These are phyloP conservation scores for Lodderomyces jiufengensis DNA, from an alignment of 1,139 yeast species.

Conservation along the genomic window DNA sequence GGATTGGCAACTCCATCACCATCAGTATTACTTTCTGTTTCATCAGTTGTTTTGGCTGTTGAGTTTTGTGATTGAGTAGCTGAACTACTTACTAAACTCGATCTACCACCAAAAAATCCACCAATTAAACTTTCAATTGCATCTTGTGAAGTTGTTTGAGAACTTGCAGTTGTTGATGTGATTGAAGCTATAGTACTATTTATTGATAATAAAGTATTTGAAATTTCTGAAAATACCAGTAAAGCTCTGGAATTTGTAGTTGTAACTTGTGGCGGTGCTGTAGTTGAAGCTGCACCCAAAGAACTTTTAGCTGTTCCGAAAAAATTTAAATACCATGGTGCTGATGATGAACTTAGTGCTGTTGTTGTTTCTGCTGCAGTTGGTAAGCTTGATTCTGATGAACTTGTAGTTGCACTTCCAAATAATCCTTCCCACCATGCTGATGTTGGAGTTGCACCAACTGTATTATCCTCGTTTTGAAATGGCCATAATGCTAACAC, in stretches of 20 bases:
- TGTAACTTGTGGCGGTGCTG: constrained; percentile 1
- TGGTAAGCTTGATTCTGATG: neutral
- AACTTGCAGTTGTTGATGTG: neutral
- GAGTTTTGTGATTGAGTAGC: neutral
- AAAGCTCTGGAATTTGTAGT: neutral
- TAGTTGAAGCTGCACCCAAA: neutral
- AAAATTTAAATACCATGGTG: constrained; percentile 4
- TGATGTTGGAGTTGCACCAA: constrained; percentile 5
- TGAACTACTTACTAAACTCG: neutral
- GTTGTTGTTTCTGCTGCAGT: neutral
- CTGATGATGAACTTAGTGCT: constrained; percentile 1
- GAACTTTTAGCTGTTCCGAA: neutral
- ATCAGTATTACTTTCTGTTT: constrained; percentile 7
- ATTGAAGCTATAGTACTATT: neutral
- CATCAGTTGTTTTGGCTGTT: constrained; percentile 7
- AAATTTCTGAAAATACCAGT: neutral
- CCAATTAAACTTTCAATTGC: constrained; percentile 1
- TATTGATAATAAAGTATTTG: neutral
- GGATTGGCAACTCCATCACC: constrained; percentile 14
- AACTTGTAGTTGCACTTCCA: constrained; percentile 2
- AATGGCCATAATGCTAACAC: constrained; percentile 6
- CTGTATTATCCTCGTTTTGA: constrained; percentile 2
- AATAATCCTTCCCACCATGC: constrained; percentile 6
- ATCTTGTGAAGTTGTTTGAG: constrained; percentile 1
- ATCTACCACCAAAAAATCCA: constrained; percentile 1